phyloP scores from a whole-genome alignment of 1,284 basidiomycete genomes.

The Exobasidium rhododendri region DNA sequence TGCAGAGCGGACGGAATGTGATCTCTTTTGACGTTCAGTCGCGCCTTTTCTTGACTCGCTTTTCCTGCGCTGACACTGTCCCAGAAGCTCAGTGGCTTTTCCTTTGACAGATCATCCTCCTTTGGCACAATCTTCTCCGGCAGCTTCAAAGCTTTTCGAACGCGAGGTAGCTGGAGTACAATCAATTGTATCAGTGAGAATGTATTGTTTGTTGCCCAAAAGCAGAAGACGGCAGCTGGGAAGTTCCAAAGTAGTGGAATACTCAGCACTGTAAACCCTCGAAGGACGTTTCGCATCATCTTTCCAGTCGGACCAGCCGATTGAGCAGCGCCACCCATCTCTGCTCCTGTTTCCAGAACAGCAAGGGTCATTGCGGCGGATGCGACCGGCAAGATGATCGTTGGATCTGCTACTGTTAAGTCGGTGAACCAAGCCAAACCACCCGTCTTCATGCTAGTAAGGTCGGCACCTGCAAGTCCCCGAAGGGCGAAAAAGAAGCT shows the following conservation, averaged over 20 bases:
- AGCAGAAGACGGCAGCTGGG: slow-evolving; percentile 62
- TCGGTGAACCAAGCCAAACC: slow-evolving; percentile 75
- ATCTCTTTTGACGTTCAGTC: neutral
- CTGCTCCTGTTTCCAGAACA: slow-evolving; percentile 65
- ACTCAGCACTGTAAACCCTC: slow-evolving; percentile 63
- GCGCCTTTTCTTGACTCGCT: neutral
- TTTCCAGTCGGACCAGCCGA: slow-evolving; percentile 60
- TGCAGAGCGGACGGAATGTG: neutral
- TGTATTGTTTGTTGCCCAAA: slow-evolving; percentile 61
- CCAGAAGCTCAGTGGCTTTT: neutral
- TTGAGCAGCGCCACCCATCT: slow-evolving; percentile 59
- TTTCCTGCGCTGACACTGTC: neutral
- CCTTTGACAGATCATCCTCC: neutral
- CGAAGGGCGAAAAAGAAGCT: slow-evolving; percentile 81
- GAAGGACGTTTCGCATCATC: slow-evolving; percentile 72
- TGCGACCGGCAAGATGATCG: slow-evolving; percentile 66
- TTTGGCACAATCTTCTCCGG: slow-evolving; percentile 28
- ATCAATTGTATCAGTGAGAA: slow-evolving; percentile 61
- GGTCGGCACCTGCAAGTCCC: slow-evolving; percentile 67
- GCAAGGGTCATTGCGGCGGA: slow-evolving; percentile 67
- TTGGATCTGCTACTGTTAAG: slow-evolving; percentile 74
- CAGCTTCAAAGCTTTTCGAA: slow-evolving; percentile 28
- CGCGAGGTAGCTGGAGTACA: slow-evolving; percentile 28
- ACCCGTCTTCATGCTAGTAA: slow-evolving; percentile 72
- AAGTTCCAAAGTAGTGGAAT: slow-evolving; percentile 64